These are phyloP conservation scores for Smallanthus sonchifolius DNA, from an alignment of 129 eudicot species.

Conservation along the genomic window DNA sequence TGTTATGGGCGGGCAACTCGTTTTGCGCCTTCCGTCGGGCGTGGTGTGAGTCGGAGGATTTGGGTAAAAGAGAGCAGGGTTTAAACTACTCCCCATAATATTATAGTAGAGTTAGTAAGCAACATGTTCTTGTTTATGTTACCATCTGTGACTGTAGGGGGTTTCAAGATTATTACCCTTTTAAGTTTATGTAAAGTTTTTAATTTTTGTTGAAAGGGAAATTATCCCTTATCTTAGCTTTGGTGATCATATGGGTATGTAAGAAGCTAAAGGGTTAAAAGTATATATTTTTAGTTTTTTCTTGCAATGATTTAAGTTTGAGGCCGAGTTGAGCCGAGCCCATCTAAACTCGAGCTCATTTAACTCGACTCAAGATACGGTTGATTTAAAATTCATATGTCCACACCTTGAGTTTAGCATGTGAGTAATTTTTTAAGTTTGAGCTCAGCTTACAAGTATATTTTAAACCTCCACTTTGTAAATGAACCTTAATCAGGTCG, in stretches of 20 bases:
- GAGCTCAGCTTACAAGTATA: no score
- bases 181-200: slow-evolving; percentile 26
- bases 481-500: no score
- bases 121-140: slow-evolving; percentile 9
- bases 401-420: no score
- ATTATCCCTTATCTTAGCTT: background rate
- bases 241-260: background rate
- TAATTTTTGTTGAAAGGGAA: slow-evolving; percentile 1
- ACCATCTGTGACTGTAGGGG: slow-evolving; percentile 11
- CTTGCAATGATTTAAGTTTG: no score
- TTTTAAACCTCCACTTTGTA: no score
- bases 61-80: slow-evolving; percentile 1
- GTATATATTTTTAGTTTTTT: no score
- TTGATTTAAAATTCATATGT: no score
- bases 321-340: no score
- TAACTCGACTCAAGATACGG: no score
- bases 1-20: slow-evolving; percentile 55
- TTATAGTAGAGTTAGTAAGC: slow-evolving; percentile 25
- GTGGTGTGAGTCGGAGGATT: slow-evolving; percentile 38
- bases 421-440: no score
- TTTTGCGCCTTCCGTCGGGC: slow-evolving; percentile 62
- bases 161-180: slow-evolving; percentile 17
- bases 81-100: slow-evolving; percentile 3
- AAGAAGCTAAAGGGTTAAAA: background rate
- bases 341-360: no score